Evolutionary conservation across 306 rosid species (phyloP).

Genomic region (Lupinus albus): DNA sequence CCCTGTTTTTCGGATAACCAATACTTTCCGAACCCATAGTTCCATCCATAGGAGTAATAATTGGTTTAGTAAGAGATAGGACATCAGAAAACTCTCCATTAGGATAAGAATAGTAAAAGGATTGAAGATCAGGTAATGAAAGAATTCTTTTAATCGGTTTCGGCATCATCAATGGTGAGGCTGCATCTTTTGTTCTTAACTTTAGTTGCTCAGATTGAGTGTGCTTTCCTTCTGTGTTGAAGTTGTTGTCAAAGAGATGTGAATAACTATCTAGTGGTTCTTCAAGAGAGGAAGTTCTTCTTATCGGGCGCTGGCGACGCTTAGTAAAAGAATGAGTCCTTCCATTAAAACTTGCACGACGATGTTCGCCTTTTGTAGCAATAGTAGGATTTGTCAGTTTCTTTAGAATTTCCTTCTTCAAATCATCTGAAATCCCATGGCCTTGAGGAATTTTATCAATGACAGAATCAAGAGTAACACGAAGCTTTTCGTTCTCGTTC

Average conservation of each 20-base stretch:
- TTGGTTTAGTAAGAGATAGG: constrained; percentile 4
- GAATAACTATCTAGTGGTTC: constrained; percentile 39
- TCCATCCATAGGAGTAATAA: constrained; percentile 7
- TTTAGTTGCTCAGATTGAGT: constrained; percentile 19
- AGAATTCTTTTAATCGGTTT: constrained; percentile 26
- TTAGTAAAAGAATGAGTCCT: neutral
- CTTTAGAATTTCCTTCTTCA: constrained; percentile 40
- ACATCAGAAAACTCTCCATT: constrained; percentile 9
- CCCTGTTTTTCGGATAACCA: neutral
- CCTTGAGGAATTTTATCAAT: constrained; percentile 49
- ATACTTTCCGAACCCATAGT: neutral
- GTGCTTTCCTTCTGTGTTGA: neutral
- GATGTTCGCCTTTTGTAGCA: constrained; percentile 4
- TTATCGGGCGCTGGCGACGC: neutral
- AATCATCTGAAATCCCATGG: constrained; percentile 2
- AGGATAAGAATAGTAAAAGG: constrained; percentile 11
- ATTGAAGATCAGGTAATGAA: constrained; percentile 41
- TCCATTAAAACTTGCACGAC: neutral
- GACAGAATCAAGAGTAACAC: constrained; percentile 35
- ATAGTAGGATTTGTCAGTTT: constrained; percentile 26
- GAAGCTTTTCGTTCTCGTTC: constrained; percentile 33
- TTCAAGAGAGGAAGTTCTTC: constrained; percentile 37
- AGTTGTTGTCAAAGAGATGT: constrained; percentile 5
- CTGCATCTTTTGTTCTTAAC: neutral
- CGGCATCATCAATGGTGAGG: constrained; percentile 15